These are phyloP conservation scores for Solanum chaucha DNA, from an alignment of 257 asterid species.

Conservation along the genomic window DNA sequence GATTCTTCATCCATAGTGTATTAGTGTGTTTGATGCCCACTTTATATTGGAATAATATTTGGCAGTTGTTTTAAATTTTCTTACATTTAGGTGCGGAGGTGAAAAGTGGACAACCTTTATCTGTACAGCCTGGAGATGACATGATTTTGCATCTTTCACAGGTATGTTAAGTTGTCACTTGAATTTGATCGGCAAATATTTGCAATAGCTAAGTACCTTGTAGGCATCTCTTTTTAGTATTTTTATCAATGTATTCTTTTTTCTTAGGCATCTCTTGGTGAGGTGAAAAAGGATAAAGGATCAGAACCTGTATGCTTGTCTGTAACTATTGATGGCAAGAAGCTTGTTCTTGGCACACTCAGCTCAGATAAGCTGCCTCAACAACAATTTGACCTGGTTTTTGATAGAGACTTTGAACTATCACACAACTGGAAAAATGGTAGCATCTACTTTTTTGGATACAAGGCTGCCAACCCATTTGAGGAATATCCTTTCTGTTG, in stretches of 20 bases:
- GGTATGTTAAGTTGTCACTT: neutral
- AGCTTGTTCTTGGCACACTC: slow-evolving; percentile 13
- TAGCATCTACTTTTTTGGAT: slow-evolving; percentile 12
- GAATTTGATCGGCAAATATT: neutral
- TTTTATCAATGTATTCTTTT: neutral
- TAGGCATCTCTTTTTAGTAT: neutral
- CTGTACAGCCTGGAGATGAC: neutral
- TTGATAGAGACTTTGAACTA: slow-evolving; percentile 10
- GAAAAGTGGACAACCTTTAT: slow-evolving; percentile 3
- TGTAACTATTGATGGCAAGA: slow-evolving; percentile 2
- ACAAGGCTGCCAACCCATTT: neutral
- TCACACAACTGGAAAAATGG: slow-evolving; percentile 17
- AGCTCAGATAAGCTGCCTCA: slow-evolving; percentile 8
- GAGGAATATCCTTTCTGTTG: neutral
- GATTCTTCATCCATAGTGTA: neutral
- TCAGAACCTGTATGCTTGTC: slow-evolving; percentile 11
- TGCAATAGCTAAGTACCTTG: neutral
- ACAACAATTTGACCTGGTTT: slow-evolving; percentile 12
- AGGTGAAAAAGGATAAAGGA: neutral
- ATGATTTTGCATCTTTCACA: slow-evolving; percentile 8
- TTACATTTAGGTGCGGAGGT: slow-evolving; percentile 6
- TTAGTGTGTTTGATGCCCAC: neutral
- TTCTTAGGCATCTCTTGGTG: slow-evolving; percentile 9
- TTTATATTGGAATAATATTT: neutral
- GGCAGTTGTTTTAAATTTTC: neutral